Evolutionary conservation across 306 rosid species (phyloP), one percentile per base, ranked within the genome.

Genomic region (Acmispon strigosus): DNA sequence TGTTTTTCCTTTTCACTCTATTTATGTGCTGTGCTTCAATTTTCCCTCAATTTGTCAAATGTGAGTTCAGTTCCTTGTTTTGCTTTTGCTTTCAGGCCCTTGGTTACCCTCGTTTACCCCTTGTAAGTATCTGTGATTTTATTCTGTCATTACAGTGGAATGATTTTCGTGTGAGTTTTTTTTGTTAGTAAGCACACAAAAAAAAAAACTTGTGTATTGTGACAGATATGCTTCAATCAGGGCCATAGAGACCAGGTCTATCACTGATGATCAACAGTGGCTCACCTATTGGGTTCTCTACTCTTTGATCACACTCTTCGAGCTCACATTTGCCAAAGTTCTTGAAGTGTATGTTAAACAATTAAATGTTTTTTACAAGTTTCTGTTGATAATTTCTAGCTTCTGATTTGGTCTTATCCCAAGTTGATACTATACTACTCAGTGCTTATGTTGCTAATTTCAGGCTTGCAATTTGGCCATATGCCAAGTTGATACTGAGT

Each of bases 281-380:
- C 97, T 94, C 4, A 94, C 99, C 0, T 94, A 94, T 77, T 94
- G 97, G 97, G 95, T 91, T 78, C 86, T 94, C 11, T 94, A 94
- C 68, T 94, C 99, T 62, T 68, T 94, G 45, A 84, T 87, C 22
- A 89, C 97, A 39, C 88, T 94, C 73, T 89, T 94, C 0, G 99
- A 94, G 86, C 96, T 94, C 75, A 94, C 99, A 11, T 91, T 94
- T 69, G 86, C 96, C 78, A 91, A 86, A 84, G 76, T 87, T 65
- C 85, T 94, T 15, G 96, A 94, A 77, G 20, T 78, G 99, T 94
- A 68, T 80, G 88, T 70, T 47, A 12, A 60, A 0, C n/a, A n/a
- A n/a, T n/a, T n/a, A n/a, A n/a, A n/a, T n/a, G n/a, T n/a, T 3
- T 51, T 32, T 32, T 0, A 0, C 8, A 32, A 32, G 37, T 32